Percentiles rank a stretch among this genome's conserved stretches.
Evolutionary conservation across 495 filamentous ascomycete genomes (phyloP).

Genomic region (Penicillium mononematosum): DNA sequence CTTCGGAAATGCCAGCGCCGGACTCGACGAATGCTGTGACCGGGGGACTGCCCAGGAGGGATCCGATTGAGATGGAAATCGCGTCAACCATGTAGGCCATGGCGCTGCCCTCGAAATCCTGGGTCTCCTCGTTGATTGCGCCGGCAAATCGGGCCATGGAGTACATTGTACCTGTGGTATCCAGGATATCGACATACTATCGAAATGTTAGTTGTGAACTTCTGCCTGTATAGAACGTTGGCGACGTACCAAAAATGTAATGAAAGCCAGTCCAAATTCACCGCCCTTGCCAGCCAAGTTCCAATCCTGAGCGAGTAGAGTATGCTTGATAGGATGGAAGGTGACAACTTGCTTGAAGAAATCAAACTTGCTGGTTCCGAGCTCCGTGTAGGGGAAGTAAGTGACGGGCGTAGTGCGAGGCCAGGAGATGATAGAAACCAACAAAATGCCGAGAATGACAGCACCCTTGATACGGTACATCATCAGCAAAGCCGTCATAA

Average conservation of each 20-base stretch:
- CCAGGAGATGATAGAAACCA: constrained; percentile 85
- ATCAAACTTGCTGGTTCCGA: constrained; percentile 66
- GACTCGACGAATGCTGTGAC: constrained; percentile 83
- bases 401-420: constrained; percentile 70
- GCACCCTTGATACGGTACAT: constrained; percentile 82
- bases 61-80: constrained; percentile 71
- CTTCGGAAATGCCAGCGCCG: constrained; percentile 81
- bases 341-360: constrained; percentile 82
- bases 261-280: constrained; percentile 73
- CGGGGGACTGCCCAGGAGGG: constrained; percentile 69
- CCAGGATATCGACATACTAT: constrained; percentile 80
- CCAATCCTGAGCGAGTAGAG: constrained; percentile 67
- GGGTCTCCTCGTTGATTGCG: constrained; percentile 67
- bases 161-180: constrained; percentile 74
- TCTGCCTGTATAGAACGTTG: not conserved
- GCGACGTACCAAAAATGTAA: constrained; percentile 59
- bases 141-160: constrained; percentile 79
- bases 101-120: constrained; percentile 77
- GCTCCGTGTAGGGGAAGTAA: constrained; percentile 68
- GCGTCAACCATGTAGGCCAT: constrained; percentile 79
- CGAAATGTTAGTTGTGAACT: constrained; percentile 3
- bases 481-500: constrained; percentile 73
- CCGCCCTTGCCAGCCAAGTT: constrained; percentile 58
- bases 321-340: constrained; percentile 70
- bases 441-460: constrained; percentile 73